phyloP scores from a whole-genome alignment of 83 land plant species.

The Picea engelmannii region DNA sequence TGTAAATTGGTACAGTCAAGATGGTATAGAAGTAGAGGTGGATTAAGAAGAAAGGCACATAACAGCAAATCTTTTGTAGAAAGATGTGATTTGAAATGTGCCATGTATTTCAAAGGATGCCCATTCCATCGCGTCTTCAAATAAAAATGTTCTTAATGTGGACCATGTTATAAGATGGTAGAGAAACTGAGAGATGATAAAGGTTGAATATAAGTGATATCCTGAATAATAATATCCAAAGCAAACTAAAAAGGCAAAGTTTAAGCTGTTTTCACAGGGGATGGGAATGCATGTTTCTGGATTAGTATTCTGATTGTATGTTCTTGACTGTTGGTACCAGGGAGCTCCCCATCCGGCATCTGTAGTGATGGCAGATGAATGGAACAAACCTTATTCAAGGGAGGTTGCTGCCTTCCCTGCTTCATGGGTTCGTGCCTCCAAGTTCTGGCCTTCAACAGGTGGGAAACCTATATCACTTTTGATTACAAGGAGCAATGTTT shows the following conservation, averaged over 20 bases:
- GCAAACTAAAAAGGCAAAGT: neutral
- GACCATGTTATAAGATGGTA: neutral
- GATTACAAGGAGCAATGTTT: neutral
- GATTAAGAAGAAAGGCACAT: neutral
- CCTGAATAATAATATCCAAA: neutral
- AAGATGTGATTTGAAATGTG: neutral
- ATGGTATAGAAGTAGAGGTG: too few relatives aligned
- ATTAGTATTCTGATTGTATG: neutral
- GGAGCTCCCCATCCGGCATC: constrained; percentile 99
- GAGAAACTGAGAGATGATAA: neutral
- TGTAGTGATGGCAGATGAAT: constrained; percentile 81
- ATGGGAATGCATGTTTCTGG: neutral
- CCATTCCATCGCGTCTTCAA: neutral
- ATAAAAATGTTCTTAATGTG: neutral
- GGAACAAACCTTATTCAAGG: constrained; percentile 95
- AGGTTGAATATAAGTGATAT: neutral
- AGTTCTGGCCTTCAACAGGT: constrained; percentile 99
- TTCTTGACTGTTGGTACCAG: constrained; percentile 40
- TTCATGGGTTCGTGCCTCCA: constrained; percentile 83
- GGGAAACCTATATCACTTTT: constrained; percentile 5
- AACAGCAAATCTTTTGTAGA: neutral
- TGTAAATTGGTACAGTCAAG: neutral
- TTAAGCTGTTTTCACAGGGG: neutral
- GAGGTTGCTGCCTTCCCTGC: constrained; percentile 98
- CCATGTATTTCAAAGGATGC: neutral